A percentile compares a stretch with the other conserved stretches of the same genome.
Evolutionary conservation across 2,329 filamentous ascomycete species (phyloP).

Genomic region (Aspergillus sp.): DNA sequence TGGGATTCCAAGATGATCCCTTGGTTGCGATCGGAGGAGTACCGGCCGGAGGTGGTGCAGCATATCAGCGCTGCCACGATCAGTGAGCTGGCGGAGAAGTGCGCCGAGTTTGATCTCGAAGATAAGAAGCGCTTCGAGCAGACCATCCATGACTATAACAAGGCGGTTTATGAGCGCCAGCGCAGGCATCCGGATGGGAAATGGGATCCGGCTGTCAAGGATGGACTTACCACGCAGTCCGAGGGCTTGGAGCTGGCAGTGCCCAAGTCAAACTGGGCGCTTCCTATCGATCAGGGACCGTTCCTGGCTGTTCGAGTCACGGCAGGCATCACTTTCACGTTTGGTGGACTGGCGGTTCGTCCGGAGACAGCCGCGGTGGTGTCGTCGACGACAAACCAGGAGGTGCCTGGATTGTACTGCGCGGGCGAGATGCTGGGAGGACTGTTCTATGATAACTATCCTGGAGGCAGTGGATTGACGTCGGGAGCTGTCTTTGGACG

Average conservation of each 20-base stretch:
- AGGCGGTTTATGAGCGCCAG: slow-evolving; percentile 53
- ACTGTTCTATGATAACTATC: slow-evolving; percentile 65
- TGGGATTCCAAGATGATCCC: slow-evolving; percentile 58
- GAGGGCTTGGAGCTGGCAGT: slow-evolving; percentile 45
- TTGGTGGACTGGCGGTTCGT: slow-evolving; percentile 63
- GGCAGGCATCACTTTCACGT: slow-evolving; percentile 69
- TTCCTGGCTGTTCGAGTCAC: slow-evolving; percentile 66
- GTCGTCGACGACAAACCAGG: slow-evolving; percentile 42
- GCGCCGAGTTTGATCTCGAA: slow-evolving; percentile 50
- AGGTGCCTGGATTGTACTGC: slow-evolving; percentile 48
- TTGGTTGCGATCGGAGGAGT: slow-evolving; percentile 64
- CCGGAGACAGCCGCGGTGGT: slow-evolving; percentile 57
- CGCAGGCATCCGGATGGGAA: slow-evolving; percentile 47
- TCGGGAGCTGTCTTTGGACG: slow-evolving; percentile 59
- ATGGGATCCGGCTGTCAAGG: slow-evolving; percentile 63
- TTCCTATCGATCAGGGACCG: slow-evolving; percentile 58
- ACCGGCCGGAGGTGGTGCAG: slow-evolving; percentile 58
- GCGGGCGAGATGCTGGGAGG: slow-evolving; percentile 68
- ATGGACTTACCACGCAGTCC: slow-evolving; percentile 64
- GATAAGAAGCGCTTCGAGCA: slow-evolving; percentile 51
- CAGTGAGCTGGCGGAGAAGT: slow-evolving; percentile 58
- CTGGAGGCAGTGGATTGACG: slow-evolving; percentile 63
- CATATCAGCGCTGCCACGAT: slow-evolving; percentile 55
- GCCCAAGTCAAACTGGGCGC: slow-evolving; percentile 67
- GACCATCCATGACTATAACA: slow-evolving; percentile 60